These are phyloP conservation scores for Helianthus tuberosus DNA, from an alignment of 129 eudicot genomes.

Conservation along the genomic window DNA sequence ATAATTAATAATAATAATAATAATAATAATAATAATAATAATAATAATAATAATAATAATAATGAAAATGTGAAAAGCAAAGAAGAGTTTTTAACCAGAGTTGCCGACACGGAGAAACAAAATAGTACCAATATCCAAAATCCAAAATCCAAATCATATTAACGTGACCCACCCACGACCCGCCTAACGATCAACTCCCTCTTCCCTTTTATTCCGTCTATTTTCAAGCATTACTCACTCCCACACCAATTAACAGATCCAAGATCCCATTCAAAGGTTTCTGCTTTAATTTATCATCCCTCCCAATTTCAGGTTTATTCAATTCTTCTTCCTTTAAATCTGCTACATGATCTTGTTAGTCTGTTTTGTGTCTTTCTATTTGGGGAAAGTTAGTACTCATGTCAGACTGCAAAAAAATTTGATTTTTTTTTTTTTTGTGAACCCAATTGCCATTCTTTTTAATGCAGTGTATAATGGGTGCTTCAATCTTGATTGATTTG, in stretches of 20 bases:
- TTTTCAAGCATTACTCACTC: conserved; percentile 5
- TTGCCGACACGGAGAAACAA: conserved; percentile 29
- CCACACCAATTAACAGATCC: conserved; percentile 20
- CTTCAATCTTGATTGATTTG: background rate
- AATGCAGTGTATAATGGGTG: conserved; percentile 10
- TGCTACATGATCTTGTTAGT: conserved; percentile 5
- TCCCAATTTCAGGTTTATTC: conserved; percentile 10
- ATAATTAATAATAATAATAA: too few species aligned
- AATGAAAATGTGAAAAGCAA: background rate
- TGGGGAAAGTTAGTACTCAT: conserved; percentile 20
- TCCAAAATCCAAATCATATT: conserved; percentile 15
- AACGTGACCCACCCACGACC: conserved; percentile 21
- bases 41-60: too few species aligned
- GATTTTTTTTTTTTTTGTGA: background rate
- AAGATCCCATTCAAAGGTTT: conserved; percentile 27
- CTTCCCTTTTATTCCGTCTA: conserved; percentile 16
- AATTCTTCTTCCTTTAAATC: background rate
- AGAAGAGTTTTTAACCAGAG: background rate
- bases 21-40: too few species aligned
- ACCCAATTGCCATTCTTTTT: conserved; percentile 4
- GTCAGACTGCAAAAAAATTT: conserved; percentile 2
- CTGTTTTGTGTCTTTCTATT: conserved; percentile 35
- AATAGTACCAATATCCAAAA: background rate
- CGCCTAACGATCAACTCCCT: conserved; percentile 6
- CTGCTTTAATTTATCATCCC: conserved; percentile 17